Percentiles rank a stretch among this genome's conserved stretches.
Evolutionary conservation across 192 early-diverging fungal species (phyloP).

Genomic region (Neocallimastix lanati): DNA sequence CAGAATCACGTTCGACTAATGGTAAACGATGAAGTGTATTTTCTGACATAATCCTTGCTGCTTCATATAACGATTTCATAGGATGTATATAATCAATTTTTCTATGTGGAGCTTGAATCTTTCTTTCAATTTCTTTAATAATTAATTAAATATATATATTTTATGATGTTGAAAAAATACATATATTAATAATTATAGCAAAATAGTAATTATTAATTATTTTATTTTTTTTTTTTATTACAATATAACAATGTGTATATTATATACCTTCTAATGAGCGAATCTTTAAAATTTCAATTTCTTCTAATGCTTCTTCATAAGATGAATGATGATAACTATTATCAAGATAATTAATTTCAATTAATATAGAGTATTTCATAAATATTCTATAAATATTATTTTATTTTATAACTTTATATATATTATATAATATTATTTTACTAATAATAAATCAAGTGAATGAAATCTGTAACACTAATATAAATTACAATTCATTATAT

Average conservation of each 20-base stretch:
- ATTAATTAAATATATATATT: slow-evolving; percentile 2
- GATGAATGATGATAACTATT: slow-evolving; percentile 52
- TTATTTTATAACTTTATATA: too few species aligned
- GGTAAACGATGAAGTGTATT: slow-evolving; percentile 76
- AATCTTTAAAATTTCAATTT: slow-evolving; percentile 68
- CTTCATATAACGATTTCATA: slow-evolving; percentile 68
- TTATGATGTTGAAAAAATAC: too few species aligned
- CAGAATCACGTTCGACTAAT: slow-evolving; percentile 60
- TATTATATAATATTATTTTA: not conserved
- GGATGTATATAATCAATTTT: slow-evolving; percentile 59
- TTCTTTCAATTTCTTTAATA: slow-evolving; percentile 34
- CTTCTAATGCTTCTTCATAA: slow-evolving; percentile 60
- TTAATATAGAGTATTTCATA: too few species aligned
- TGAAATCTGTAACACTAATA: slow-evolving; percentile 66
- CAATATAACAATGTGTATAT: not conserved
- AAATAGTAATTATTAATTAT: too few species aligned
- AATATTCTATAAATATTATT: too few species aligned
- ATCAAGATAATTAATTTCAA: not conserved
- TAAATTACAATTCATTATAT: too few species aligned
- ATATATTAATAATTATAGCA: too few species aligned
- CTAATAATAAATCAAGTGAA: slow-evolving; percentile 76
- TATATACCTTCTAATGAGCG: slow-evolving; percentile 37
- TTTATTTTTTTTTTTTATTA: too few species aligned
- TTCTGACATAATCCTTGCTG: slow-evolving; percentile 56
- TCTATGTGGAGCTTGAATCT: slow-evolving; percentile 28